Evolutionary conservation across 139 green algal genomes (phyloP).

Genomic region (Picochlorum sp.): DNA sequence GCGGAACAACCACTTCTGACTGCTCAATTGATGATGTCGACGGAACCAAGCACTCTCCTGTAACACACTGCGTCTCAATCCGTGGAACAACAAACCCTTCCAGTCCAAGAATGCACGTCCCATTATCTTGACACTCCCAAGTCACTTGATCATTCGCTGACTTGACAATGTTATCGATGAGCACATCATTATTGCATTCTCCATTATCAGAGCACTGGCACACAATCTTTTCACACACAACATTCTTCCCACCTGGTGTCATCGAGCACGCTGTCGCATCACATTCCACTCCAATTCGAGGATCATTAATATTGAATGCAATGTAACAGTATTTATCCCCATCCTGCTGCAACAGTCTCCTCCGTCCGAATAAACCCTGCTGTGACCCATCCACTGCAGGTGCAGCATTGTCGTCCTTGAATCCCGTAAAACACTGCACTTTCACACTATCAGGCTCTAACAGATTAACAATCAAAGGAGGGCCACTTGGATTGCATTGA

Average conservation of each 20-base stretch:
- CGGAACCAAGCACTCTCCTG: conserved; percentile 23
- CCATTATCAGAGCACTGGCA: conserved; percentile 12
- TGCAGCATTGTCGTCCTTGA: neutral
- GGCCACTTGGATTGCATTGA: conserved; percentile 17
- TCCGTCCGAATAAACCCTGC: neutral
- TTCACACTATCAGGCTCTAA: conserved; percentile 3
- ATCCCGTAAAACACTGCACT: conserved; percentile 7
- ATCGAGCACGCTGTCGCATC: conserved; percentile 2
- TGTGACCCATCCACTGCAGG: neutral
- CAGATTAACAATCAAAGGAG: neutral
- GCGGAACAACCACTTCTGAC: neutral
- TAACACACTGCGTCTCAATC: conserved; percentile 20
- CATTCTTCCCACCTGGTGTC: neutral
- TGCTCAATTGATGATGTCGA: neutral
- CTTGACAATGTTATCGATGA: conserved; percentile 9
- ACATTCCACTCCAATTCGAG: conserved; percentile 1
- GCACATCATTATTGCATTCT: conserved; percentile 4
- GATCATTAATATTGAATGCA: conserved; percentile 7
- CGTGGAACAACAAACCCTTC: conserved; percentile 11
- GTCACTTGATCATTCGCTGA: neutral
- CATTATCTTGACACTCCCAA: conserved; percentile 1
- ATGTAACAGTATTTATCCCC: conserved; percentile 10
- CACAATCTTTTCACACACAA: conserved; percentile 9
- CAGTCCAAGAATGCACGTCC: conserved; percentile 16
- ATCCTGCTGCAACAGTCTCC: neutral